These are phyloP conservation scores for Osmozyma mogii DNA, from an alignment of 805 yeast species.

Conservation along the genomic window DNA sequence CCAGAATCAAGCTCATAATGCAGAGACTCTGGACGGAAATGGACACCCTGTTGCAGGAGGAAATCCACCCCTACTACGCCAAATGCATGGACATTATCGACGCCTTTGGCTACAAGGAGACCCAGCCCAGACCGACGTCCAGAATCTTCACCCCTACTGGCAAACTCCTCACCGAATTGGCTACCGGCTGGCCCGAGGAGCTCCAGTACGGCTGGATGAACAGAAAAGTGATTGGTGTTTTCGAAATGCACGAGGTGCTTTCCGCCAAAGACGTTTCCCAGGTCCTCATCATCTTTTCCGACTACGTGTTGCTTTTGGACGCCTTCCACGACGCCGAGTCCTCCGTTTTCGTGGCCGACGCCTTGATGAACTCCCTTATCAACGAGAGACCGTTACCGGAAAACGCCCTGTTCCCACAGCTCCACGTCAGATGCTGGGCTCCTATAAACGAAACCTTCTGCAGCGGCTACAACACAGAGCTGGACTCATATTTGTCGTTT, in stretches of 20 bases:
- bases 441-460: conserved; percentile 49
- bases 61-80: conserved; percentile 36
- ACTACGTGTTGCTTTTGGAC: conserved; percentile 59
- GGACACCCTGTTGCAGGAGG: conserved; percentile 16
- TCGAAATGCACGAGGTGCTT: conserved; percentile 28
- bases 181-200: conserved; percentile 80
- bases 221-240: conserved; percentile 76
- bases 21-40: conserved; percentile 42
- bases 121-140: conserved; percentile 18
- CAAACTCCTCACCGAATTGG: conserved; percentile 74
- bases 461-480: conserved; percentile 31
- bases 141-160: conserved; percentile 89
- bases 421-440: conserved; percentile 65
- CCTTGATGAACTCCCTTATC: conserved; percentile 81
- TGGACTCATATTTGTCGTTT: conserved; percentile 21
- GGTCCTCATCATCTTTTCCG: conserved; percentile 73
- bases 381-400: conserved; percentile 69
- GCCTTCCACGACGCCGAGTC: conserved; percentile 40
- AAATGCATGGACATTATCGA: conserved; percentile 62
- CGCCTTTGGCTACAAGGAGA: conserved; percentile 61
- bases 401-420: conserved; percentile 46
- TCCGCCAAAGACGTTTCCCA: conserved; percentile 20
- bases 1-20: conserved; percentile 62
- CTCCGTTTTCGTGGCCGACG: conserved; percentile 61
- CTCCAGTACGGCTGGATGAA: conserved; percentile 84